Conservation (phyloP, 2,329 filamentous ascomycete species). For the Diaporthe ampelina region DNA sequence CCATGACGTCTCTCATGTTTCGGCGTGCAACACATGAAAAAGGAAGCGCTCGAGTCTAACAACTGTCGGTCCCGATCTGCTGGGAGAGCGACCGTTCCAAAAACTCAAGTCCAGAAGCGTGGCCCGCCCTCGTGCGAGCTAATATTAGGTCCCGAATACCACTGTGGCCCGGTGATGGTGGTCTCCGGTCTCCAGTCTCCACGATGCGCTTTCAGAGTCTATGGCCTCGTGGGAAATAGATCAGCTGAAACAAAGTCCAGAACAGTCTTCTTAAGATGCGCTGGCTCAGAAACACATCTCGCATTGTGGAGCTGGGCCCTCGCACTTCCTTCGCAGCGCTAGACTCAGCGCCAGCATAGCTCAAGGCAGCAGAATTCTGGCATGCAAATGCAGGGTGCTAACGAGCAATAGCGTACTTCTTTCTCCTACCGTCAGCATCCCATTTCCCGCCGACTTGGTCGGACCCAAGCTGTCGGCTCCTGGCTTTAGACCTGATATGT, state of each 20-base stretch:
- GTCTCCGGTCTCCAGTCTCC: constrained; percentile 17
- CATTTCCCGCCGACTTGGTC: neutral
- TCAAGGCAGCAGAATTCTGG: constrained; percentile 25
- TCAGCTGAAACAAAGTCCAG: constrained; percentile 32
- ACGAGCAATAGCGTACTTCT: neutral
- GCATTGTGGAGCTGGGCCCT: constrained; percentile 2
- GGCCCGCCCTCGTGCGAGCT: constrained; percentile 4
- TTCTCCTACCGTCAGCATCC: constrained; percentile 1
- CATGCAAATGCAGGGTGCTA: constrained; percentile 4
- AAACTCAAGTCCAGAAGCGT: neutral
- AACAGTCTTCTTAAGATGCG: constrained; percentile 8
- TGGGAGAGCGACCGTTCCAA: constrained; percentile 22
- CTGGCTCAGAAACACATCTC: neutral
- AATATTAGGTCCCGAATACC: constrained; percentile 26
- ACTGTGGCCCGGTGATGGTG: constrained; percentile 21
- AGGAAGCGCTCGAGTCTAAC: constrained; percentile 14
- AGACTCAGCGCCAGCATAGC: constrained; percentile 1
- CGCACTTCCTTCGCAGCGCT: constrained; percentile 11
- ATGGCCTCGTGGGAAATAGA: constrained; percentile 21
- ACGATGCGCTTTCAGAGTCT: constrained; percentile 1
- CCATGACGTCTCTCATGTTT: constrained; percentile 24
- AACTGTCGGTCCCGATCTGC: constrained; percentile 10
- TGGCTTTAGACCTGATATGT: neutral
- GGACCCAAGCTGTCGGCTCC: neutral
- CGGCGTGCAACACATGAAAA: constrained; percentile 19